These are phyloP conservation scores for Cystobasidium tubakii DNA, from an alignment of 768 basidiomycete species.

Conservation along the genomic window DNA sequence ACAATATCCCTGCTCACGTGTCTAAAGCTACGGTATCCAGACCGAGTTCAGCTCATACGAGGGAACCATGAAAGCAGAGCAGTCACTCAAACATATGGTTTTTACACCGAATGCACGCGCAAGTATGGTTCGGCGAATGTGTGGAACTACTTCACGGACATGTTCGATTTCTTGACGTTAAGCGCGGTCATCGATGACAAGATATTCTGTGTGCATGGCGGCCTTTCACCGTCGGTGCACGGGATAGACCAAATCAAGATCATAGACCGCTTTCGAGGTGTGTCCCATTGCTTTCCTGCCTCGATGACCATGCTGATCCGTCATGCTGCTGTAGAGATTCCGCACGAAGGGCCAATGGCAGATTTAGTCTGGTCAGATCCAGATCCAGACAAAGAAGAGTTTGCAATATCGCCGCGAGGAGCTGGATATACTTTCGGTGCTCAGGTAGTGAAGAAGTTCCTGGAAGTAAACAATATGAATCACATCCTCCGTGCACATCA, in stretches of 20 bases:
- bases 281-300: not conserved
- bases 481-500: slow-evolving; percentile 98
- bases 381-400: slow-evolving; percentile 97
- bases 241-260: slow-evolving; percentile 99
- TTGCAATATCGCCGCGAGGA: slow-evolving; percentile 95
- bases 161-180: slow-evolving; percentile 98
- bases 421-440: slow-evolving; percentile 99
- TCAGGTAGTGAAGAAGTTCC: slow-evolving; percentile 94
- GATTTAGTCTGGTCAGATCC: slow-evolving; percentile 99
- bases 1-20: slow-evolving; percentile 96
- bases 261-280: slow-evolving; percentile 94
- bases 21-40: slow-evolving; percentile 91
- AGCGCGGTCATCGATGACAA: slow-evolving; percentile 97
- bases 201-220: slow-evolving; percentile 98
- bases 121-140: slow-evolving; percentile 95
- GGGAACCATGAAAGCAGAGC: slow-evolving; percentile 98
- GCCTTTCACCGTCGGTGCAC: slow-evolving; percentile 94
- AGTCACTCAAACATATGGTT: slow-evolving; percentile 98
- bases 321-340: slow-evolving; percentile 74
- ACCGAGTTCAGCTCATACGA: slow-evolving; percentile 89
- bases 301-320: not conserved
- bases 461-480: slow-evolving; percentile 90
- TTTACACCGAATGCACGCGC: slow-evolving; percentile 95
- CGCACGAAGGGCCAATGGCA: slow-evolving; percentile 98
- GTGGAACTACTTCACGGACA: slow-evolving; percentile 99